phyloP scores from a whole-genome alignment of 2,329 filamentous ascomycete species.

The Colletotrichum camelliae region DNA sequence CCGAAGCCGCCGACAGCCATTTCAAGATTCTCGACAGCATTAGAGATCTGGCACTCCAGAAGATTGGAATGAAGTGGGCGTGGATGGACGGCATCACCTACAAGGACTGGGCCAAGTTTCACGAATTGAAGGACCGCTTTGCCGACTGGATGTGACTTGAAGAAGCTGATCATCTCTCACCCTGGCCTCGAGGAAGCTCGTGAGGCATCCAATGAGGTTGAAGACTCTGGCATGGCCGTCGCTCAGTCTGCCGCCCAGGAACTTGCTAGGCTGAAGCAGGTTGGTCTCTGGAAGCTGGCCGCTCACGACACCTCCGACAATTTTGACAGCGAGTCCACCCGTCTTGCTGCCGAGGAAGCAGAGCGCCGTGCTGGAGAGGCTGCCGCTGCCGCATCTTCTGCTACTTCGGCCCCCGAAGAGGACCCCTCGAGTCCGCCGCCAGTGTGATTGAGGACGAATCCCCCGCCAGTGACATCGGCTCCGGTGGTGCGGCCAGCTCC shows the following conservation, averaged over 20 bases:
- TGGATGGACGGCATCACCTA: constrained; percentile 96
- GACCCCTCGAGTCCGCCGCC: constrained; percentile 23
- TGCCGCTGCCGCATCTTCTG: constrained; percentile 24
- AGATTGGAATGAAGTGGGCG: constrained; percentile 93
- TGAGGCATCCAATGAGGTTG: constrained; percentile 69
- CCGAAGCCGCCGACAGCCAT: constrained; percentile 77
- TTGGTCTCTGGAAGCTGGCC: constrained; percentile 82
- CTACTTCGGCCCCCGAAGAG: constrained; percentile 12
- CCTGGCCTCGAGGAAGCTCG: constrained; percentile 73
- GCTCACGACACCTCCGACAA: constrained; percentile 78
- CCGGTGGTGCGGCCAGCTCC: neutral
- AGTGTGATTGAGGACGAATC: constrained; percentile 20
- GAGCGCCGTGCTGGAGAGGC: constrained; percentile 36
- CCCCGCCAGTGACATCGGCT: constrained; percentile 4
- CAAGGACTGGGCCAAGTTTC: constrained; percentile 96
- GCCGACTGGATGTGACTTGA: constrained; percentile 87
- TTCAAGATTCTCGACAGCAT: constrained; percentile 84
- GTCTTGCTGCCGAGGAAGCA: constrained; percentile 57
- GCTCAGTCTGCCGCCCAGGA: constrained; percentile 83
- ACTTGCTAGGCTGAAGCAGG: constrained; percentile 79
- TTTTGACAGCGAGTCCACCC: constrained; percentile 73
- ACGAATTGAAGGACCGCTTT: constrained; percentile 82
- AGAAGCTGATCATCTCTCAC: constrained; percentile 76
- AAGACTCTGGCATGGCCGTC: constrained; percentile 80
- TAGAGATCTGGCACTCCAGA: constrained; percentile 83